Base-by-base conservation (phyloP, 371 early-diverging fungal genomes). In the Chytridiales sp. region DNA sequence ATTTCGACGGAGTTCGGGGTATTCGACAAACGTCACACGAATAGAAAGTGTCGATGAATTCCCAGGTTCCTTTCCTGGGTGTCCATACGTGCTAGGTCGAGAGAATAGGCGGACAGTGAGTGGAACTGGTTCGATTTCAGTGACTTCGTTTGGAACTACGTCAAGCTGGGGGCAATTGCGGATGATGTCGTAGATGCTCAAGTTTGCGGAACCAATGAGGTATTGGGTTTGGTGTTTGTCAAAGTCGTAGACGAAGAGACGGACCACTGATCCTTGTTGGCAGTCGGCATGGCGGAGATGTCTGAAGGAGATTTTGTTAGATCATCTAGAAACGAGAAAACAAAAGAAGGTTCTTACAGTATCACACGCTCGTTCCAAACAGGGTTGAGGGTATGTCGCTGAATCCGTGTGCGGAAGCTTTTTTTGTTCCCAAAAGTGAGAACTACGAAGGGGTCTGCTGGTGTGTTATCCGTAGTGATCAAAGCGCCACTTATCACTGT, bases 301-400 rank as follows among this genome's bases (percentile, higher is more conserved):
- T 21, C 56, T 69, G 47, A 31, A 15, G 27, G 41, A n/a, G n/a
- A n/a, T n/a, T n/a, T n/a, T n/a, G n/a, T n/a, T n/a, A n/a, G n/a
- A n/a, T n/a, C n/a, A n/a, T 34, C 9, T 19, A 17, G 11, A 17
- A 52, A 22, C 5, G 9, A 36, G 26, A 4, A 36, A 21, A 8
- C 5, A 31, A 36, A 52, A 13, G 4, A 39, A n/a, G 29, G 17
- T 27, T n/a, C n/a, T n/a, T 32, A 56, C 57, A 56, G 43, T 19
- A 46, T 9, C 15, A 47, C 65, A 21, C 64, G 44, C 44, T 92
- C 89, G 64, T 88, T 84, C 86, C 87, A 94, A 17, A 74, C 78
- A 24, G 94, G 95, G 56, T 87, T 85, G 19, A 88, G 63, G 6
- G 81, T 85, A 75, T 93, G 88, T 64, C 92, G 88, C 32, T 90